Evolutionary conservation across 768 basidiomycete species (phyloP), one percentile per base, ranked within the genome.

Genomic region (Tricholoma saponaceum): DNA sequence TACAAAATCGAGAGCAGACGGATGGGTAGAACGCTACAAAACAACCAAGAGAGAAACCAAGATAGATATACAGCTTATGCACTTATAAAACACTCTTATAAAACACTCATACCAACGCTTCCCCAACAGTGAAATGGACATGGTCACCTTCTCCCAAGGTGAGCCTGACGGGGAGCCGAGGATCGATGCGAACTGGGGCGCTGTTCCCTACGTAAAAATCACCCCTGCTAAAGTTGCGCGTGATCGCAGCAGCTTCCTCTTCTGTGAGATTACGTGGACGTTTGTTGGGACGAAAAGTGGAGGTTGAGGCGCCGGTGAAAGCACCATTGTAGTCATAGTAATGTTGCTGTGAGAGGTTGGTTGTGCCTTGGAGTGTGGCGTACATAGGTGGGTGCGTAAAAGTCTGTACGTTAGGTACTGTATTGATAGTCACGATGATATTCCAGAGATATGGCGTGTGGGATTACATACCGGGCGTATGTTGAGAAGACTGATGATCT

Each of bases 141-240:
- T 88, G 85, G 67, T 92, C 90, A 30, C 89, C 89, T 64, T 92
- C 90, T 25, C 89, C 89, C 41, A 92, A 78, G 20, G 88, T 90
- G 30, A 92, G 82, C 58, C 87, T 77, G 59, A 92, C 90, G 13
- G 90, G 88, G 43, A 92, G 72, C 54, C 89, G 83, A 20, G 89
- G 88, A 67, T 92, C 90, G 71, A 92, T 91, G 63, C 88, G 83
- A 46, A 92, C 87, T 8, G 90, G 90, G 1, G 89, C 90, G 62
- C 86, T 90, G 35, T 78, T 83, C 55, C 89, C 90, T 52, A 92
- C 86, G 65, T 84, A 92, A 69, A 92, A 92, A 67, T 92, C 89
- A 4, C 90, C 90, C 52, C 90, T 83, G 60, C 76, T 86, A 64
- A 89, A 92, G 64, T 89, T 90, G 69, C 89, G 82, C 0, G 89